Conservation (phyloP, 2,329 filamentous ascomycete species). For the Septoria petroselini region DNA sequence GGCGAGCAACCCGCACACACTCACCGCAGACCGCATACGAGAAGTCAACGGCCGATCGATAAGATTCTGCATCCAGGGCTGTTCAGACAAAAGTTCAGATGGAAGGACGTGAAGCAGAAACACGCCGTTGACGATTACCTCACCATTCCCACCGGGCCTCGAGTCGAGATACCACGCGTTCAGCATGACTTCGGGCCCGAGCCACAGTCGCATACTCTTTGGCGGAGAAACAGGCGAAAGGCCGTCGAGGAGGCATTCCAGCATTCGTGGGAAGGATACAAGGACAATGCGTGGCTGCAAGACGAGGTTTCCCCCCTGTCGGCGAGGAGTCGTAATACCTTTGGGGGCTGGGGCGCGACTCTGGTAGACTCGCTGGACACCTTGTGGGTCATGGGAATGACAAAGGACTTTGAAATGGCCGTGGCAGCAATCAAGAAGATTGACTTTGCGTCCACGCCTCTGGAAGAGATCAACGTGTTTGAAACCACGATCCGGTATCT, state of each 20-base stretch:
- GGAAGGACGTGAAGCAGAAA: constrained; percentile 32
- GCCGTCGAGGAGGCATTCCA: constrained; percentile 71
- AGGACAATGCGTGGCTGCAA: constrained; percentile 73
- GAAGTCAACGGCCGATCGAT: constrained; percentile 19
- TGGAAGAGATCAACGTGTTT: constrained; percentile 60
- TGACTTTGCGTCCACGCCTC: constrained; percentile 57
- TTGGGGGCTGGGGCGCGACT: constrained; percentile 89
- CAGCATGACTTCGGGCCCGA: constrained; percentile 70
- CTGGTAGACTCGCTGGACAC: constrained; percentile 74
- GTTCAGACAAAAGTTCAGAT: constrained; percentile 32
- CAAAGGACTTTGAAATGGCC: constrained; percentile 63
- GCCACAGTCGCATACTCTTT: constrained; percentile 55
- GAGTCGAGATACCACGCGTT: constrained; percentile 69
- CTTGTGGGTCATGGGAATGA: constrained; percentile 69
- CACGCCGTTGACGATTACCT: constrained; percentile 73
- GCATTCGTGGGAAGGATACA: constrained; percentile 81
- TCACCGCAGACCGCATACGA: constrained; percentile 1
- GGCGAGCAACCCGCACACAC: constrained; percentile 3
- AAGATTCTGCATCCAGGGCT: constrained; percentile 28
- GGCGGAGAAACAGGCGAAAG: constrained; percentile 61
- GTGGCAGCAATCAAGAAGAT: constrained; percentile 58
- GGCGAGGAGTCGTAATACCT: constrained; percentile 61
- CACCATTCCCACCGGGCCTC: constrained; percentile 65
- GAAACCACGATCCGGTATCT: constrained; percentile 71
- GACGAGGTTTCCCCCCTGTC: constrained; percentile 72